These are phyloP conservation scores for Hypoxylon sp. DNA, from an alignment of 2,329 filamentous ascomycete genomes.

Conservation along the genomic window DNA sequence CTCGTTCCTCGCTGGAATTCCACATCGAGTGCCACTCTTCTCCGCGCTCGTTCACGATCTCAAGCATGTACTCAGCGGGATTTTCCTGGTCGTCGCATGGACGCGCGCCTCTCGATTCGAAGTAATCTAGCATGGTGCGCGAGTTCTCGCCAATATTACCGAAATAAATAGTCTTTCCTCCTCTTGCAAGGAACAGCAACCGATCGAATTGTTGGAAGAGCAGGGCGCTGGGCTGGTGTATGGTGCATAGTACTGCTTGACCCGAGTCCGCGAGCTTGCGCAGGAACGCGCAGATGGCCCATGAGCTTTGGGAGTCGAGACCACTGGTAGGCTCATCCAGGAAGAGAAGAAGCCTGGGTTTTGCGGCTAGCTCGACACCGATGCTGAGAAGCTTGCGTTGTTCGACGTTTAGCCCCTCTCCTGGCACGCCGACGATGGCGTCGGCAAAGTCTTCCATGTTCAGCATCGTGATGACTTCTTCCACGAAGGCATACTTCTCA, in stretches of 20 bases:
- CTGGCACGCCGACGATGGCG: slow-evolving; percentile 85
- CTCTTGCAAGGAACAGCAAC: slow-evolving; percentile 75
- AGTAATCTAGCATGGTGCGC: slow-evolving; percentile 11
- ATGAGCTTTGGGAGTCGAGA: slow-evolving; percentile 88
- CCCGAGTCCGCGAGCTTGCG: slow-evolving; percentile 86
- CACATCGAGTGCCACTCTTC: slow-evolving; percentile 15
- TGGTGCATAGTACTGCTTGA: slow-evolving; percentile 89
- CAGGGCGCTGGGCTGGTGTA: slow-evolving; percentile 90
- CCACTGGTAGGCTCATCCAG: slow-evolving; percentile 90
- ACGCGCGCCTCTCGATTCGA: slow-evolving; percentile 37
- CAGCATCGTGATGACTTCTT: slow-evolving; percentile 84
- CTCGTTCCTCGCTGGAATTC: slow-evolving; percentile 8
- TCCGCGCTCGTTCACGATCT: slow-evolving; percentile 9
- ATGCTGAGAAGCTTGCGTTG: slow-evolving; percentile 81
- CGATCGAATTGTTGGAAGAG: slow-evolving; percentile 87
- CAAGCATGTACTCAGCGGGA: slow-evolving; percentile 26
- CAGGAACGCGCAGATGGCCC: slow-evolving; percentile 84
- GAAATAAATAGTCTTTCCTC: slow-evolving; percentile 79
- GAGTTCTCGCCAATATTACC: slow-evolving; percentile 68
- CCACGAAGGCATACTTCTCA: slow-evolving; percentile 85
- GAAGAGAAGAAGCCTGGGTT: slow-evolving; percentile 58
- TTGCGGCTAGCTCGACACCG: slow-evolving; percentile 90
- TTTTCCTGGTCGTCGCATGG: slow-evolving; percentile 70
- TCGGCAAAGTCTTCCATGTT: slow-evolving; percentile 89
- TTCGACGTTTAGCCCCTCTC: slow-evolving; percentile 71